Conservation (phyloP, 2,329 filamentous ascomycete genomes). For the Talaromyces sp. region DNA sequence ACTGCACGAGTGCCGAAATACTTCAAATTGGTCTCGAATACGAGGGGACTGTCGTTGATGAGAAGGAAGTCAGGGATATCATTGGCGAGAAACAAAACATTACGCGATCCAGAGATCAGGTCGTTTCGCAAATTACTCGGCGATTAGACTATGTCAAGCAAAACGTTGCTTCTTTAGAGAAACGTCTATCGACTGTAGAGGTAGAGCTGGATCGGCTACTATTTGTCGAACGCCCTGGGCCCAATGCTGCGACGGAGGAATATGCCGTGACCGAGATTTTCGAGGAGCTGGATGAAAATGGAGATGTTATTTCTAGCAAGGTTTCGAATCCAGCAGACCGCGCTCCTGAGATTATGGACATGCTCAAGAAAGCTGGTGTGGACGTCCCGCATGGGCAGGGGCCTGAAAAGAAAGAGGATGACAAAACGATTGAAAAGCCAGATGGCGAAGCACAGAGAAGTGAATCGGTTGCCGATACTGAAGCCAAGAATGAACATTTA, state of each 20-base stretch:
- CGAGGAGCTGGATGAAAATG: slow-evolving; percentile 88
- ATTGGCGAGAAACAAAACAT: slow-evolving; percentile 44
- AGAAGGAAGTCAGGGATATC: slow-evolving; percentile 55
- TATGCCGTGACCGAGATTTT: slow-evolving; percentile 85
- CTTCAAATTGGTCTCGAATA: slow-evolving; percentile 45
- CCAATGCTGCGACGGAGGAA: slow-evolving; percentile 51
- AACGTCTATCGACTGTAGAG: slow-evolving; percentile 67
- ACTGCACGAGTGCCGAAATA: slow-evolving; percentile 54
- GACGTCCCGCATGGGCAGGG: slow-evolving; percentile 5
- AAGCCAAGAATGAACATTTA: slow-evolving; percentile 4
- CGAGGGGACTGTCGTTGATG: slow-evolving; percentile 43
- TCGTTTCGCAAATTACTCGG: slow-evolving; percentile 65
- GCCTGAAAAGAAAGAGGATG: neutral
- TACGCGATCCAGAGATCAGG: slow-evolving; percentile 57
- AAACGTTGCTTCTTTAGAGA: slow-evolving; percentile 72
- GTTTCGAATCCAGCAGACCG: slow-evolving; percentile 65
- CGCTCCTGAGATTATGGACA: slow-evolving; percentile 66
- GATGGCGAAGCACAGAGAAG: neutral
- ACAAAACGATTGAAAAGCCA: neutral
- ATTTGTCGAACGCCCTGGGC: slow-evolving; percentile 57
- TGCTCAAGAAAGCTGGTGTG: slow-evolving; percentile 73
- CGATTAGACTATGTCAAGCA: slow-evolving; percentile 85
- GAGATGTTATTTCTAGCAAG: slow-evolving; percentile 70
- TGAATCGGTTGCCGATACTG: neutral
- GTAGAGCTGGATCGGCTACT: slow-evolving; percentile 62